Base-by-base conservation (phyloP, 345 rosid genomes). In the Murraya paniculata region DNA sequence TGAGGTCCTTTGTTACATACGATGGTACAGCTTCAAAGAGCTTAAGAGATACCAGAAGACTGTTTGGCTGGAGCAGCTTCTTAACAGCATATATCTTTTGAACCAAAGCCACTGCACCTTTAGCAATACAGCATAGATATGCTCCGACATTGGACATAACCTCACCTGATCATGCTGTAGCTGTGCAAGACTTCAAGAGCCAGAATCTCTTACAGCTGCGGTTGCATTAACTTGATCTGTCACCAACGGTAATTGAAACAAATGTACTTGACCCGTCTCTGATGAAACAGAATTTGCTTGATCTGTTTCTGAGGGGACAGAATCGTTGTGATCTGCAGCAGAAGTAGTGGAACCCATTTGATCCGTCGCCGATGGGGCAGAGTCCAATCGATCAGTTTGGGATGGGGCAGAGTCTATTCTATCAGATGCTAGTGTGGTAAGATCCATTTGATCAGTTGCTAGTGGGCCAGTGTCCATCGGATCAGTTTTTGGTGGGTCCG, bases 1-100 rank as follows among this genome's bases (percentile, higher is more conserved):
- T 79, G 74, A 68, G 78, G 73, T 73, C 71, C 74, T 84, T 22
- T 70, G 66, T 67, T 74, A 71, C 78, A 74, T 71, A 19, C 69
- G 59, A 53, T 57, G 41, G 33, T 39, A 24, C 76, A 76, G 66
- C 79, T 62, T 75, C 59, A 22, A 55, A 22, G 75, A 9, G 56
- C 55, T 35, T 27, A 60, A n/a, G 68, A 57, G 56, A 71, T 53
- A 72, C 71, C 64, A 48, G 75, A 59, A 18, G 39, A 21, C 30
- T 24, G 38, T 13, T 35, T 53, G 53, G 67, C 38, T 57, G 68
- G 56, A 25, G 56, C 60, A 72, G 53, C 58, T 21, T 68, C 30
- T 33, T 68, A 27, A 25, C 59, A 36, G 56, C 19, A 27, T 64
- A 39, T 25, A 55, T 57, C 72, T 64, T 30, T 45, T 27, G 11